phyloP scores from a whole-genome alignment of 805 yeast genomes.

The Lipomyces anomalus region DNA sequence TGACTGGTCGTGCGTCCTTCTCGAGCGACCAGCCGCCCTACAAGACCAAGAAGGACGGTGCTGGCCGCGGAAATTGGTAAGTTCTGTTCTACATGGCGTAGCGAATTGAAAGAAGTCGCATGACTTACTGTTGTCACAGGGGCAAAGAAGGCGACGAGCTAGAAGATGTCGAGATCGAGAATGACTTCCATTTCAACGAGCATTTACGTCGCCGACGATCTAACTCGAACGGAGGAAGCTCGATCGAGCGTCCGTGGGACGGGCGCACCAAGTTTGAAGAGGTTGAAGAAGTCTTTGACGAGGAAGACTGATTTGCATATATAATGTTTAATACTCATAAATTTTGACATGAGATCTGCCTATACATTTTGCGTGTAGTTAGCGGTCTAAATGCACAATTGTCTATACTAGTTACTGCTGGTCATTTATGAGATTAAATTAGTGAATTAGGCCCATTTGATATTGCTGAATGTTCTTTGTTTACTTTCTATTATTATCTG shows the following conservation, averaged over 20 bases:
- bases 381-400: too few species aligned
- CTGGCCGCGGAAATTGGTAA: constrained; percentile 28
- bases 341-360: too few species aligned
- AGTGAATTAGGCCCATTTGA: too few species aligned
- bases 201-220: constrained; percentile 26
- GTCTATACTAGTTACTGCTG: too few species aligned
- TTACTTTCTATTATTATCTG: too few species aligned
- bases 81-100: background rate
- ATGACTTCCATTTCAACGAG: constrained; percentile 23
- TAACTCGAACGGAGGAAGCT: constrained; percentile 25
- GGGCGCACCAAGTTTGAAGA: constrained; percentile 9
- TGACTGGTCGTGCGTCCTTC: constrained; percentile 23
- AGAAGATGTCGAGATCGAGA: constrained; percentile 24
- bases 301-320: too few species aligned
- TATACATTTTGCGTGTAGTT: too few species aligned
- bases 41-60: constrained; percentile 26
- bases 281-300: constrained; percentile 24
- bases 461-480: too few species aligned
- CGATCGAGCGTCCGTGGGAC: constrained; percentile 15
- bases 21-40: constrained; percentile 12
- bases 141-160: constrained; percentile 28
- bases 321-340: too few species aligned
- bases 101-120: background rate
- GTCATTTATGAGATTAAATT: too few species aligned
- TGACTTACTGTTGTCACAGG: constrained; percentile 10